Percentiles rank a stretch among this genome's conserved stretches.
Evolutionary conservation across 129 eudicot genomes (phyloP).

Genomic region (Flaveria linearis): DNA sequence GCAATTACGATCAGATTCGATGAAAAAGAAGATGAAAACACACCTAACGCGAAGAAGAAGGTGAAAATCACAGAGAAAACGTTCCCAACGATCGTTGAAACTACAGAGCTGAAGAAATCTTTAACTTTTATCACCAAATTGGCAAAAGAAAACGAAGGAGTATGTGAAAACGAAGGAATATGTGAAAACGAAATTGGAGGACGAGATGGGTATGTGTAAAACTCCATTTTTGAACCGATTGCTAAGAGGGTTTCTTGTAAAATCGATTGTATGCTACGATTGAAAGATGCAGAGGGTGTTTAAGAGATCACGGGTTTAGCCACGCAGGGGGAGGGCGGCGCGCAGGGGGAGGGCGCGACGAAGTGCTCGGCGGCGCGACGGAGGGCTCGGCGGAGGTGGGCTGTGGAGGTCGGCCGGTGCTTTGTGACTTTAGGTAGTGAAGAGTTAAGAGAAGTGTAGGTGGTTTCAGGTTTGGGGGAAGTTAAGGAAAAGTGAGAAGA

Average conservation of each 20-base stretch:
- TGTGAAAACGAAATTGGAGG: no score
- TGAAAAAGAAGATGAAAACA: neutral
- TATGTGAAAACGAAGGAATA: slow-evolving; percentile 46
- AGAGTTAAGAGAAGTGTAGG: no score
- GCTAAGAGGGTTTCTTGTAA: no score
- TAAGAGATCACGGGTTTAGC: slow-evolving; percentile 34
- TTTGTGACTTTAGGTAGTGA: no score
- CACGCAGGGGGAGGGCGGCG: no score
- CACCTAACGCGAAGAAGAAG: slow-evolving; percentile 91
- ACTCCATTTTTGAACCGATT: slow-evolving; percentile 55
- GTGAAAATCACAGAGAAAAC: slow-evolving; percentile 89
- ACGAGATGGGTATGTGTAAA: slow-evolving; percentile 71
- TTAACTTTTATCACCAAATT: slow-evolving; percentile 50
- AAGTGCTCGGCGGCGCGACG: no score
- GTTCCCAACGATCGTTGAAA: slow-evolving; percentile 71
- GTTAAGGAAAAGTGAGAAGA: no score
- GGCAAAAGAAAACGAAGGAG: slow-evolving; percentile 44
- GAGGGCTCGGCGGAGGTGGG: no score
- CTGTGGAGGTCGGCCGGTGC: no score
- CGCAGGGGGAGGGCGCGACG: no score
- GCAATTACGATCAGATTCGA: neutral
- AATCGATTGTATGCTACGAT: neutral
- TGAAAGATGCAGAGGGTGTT: slow-evolving; percentile 11
- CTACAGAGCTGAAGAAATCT: slow-evolving; percentile 54
- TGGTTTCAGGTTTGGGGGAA: no score